Percentiles rank a stretch among this genome's conserved stretches.
Evolutionary conservation across 352 stramenopile genomes (phyloP).

Genomic region (Thraustochytrium striatum): DNA sequence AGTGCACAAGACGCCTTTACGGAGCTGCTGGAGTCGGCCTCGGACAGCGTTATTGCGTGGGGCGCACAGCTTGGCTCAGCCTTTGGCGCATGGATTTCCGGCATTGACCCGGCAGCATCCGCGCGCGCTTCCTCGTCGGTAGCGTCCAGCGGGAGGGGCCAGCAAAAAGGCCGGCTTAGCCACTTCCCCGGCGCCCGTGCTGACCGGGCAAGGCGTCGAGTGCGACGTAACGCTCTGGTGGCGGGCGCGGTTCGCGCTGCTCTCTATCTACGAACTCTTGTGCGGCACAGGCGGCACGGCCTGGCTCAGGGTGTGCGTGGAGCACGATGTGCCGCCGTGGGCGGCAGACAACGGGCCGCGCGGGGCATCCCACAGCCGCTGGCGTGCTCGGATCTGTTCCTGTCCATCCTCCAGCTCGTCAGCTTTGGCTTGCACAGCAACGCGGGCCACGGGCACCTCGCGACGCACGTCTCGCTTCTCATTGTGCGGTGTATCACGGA

Average conservation of each 20-base stretch:
- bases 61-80: slow-evolving; percentile 25
- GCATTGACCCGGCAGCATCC: background rate
- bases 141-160: background rate
- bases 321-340: slow-evolving; percentile 39
- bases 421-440: slow-evolving; percentile 23
- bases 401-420: background rate
- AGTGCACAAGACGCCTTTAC: background rate
- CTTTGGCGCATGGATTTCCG: slow-evolving; percentile 19
- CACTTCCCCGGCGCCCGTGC: background rate
- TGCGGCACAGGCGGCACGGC: background rate
- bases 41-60: slow-evolving; percentile 17
- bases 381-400: background rate
- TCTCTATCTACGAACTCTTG: slow-evolving; percentile 29
- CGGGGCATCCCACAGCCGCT: slow-evolving; percentile 1
- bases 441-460: background rate
- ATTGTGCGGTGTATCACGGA: slow-evolving; percentile 15
- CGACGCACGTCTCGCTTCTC: slow-evolving; percentile 20
- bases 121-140: background rate
- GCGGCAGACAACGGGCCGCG: background rate
- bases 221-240: slow-evolving; percentile 27
- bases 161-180: background rate
- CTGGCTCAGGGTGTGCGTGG: slow-evolving; percentile 4
- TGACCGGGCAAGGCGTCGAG: background rate
- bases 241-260: background rate
- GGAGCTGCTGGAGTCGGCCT: slow-evolving; percentile 16